Percentiles rank a stretch among this genome's conserved stretches.
Evolutionary conservation across 169 alveolate genomes (phyloP).

Genomic region (Amoebophrya sp.): DNA sequence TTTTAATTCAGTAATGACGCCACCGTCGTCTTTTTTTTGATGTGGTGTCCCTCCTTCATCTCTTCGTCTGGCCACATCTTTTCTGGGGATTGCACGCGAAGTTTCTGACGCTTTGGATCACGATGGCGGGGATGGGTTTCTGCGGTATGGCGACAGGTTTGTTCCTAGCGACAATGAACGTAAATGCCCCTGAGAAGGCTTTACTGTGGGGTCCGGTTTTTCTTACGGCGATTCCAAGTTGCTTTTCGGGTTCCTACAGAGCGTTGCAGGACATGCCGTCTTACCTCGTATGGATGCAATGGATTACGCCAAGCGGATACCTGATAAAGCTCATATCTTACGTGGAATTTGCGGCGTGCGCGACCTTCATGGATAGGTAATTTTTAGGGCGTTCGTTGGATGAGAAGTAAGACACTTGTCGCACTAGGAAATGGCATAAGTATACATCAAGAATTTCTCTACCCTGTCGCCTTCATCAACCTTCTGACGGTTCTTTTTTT

Average conservation of each 20-base stretch:
- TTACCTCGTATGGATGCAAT: not conserved
- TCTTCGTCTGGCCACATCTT: too few relatives aligned
- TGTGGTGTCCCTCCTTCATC: too few relatives aligned
- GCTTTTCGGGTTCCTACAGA: not conserved
- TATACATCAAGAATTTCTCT: not conserved
- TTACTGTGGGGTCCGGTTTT: conserved; percentile 5
- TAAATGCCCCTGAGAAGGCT: not conserved
- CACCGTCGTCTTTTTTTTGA: too few relatives aligned
- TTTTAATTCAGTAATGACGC: too few relatives aligned
- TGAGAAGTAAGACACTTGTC: too few relatives aligned
- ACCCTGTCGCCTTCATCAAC: too few relatives aligned
- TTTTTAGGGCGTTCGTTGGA: too few relatives aligned
- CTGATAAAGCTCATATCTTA: not conserved
- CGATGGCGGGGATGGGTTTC: not conserved
- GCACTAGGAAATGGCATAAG: not conserved
- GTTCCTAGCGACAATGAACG: not conserved
- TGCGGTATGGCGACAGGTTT: conserved; percentile 15
- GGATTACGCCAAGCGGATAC: not conserved
- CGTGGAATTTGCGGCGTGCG: not conserved
- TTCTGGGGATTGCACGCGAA: conserved; percentile 14
- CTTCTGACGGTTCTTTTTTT: too few relatives aligned
- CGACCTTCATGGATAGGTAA: not conserved
- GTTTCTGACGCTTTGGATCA: not conserved
- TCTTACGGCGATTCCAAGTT: not conserved
- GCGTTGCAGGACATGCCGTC: not conserved